Evolutionary conservation across 192 early-diverging fungal species (phyloP).

Genomic region (Coemansia sp.): DNA sequence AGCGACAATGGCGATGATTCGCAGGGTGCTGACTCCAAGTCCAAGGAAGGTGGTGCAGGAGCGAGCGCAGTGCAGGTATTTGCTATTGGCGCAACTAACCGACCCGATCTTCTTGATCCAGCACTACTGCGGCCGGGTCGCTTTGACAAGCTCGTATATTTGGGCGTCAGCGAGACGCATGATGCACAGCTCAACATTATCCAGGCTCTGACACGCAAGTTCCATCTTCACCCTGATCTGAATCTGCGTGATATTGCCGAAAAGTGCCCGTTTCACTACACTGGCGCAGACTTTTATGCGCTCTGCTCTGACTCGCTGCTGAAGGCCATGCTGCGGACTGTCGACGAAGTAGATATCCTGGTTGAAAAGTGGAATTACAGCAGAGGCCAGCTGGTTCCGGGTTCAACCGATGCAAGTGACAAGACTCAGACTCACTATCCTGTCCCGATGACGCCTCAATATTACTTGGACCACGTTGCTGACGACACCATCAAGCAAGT

Average conservation of each 20-base stretch:
- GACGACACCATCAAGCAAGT: conserved; percentile 70
- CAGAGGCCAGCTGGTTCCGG: conserved; percentile 22
- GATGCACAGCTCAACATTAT: conserved; percentile 85
- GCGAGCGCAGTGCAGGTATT: conserved; percentile 67
- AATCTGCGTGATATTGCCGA: conserved; percentile 75
- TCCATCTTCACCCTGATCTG: conserved; percentile 78
- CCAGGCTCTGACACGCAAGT: conserved; percentile 93
- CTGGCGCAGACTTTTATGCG: conserved; percentile 98
- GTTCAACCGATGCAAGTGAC: conserved; percentile 11
- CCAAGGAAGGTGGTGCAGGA: conserved; percentile 42
- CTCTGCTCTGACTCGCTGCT: conserved; percentile 96
- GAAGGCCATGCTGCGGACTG: conserved; percentile 91
- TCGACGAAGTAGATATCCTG: conserved; percentile 63
- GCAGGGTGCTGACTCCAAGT: conserved; percentile 30
- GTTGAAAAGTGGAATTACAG: conserved; percentile 46
- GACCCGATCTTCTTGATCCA: conserved; percentile 94
- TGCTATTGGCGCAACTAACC: conserved; percentile 98
- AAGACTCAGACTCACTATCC: conserved; percentile 34
- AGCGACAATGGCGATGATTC: conserved; percentile 16
- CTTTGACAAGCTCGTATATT: conserved; percentile 95
- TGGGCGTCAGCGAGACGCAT: conserved; percentile 91
- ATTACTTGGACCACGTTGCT: conserved; percentile 85
- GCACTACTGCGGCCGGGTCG: conserved; percentile 92
- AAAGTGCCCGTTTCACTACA: conserved; percentile 86
- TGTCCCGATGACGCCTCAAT: conserved; percentile 75